Conservation (phyloP, 2,329 filamentous ascomycete species). For the Xenosphaeropsis pyriputrescens region DNA sequence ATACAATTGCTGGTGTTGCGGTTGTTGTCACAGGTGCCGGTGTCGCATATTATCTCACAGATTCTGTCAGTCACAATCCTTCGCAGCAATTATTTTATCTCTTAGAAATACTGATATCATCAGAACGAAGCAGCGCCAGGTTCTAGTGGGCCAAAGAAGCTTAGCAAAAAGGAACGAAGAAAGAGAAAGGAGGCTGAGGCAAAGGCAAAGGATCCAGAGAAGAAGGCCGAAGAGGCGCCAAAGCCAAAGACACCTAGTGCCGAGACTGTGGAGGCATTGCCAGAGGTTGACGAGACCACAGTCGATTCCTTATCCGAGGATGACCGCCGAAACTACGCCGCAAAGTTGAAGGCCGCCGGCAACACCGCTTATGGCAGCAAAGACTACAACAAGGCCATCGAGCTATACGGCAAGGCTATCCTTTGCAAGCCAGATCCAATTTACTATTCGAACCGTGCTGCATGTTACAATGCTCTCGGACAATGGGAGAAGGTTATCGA, state of each 20-base stretch:
- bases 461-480: slow-evolving; percentile 86
- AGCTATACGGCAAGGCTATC: slow-evolving; percentile 90
- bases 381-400: slow-evolving; percentile 86
- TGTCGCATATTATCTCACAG: slow-evolving; percentile 77
- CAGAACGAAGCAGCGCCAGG: no score
- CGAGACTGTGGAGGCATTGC: slow-evolving; percentile 51
- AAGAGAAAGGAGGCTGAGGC: slow-evolving; percentile 70
- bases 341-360: slow-evolving; percentile 84
- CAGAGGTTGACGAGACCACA: slow-evolving; percentile 45
- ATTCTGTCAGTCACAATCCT: slow-evolving; percentile 29
- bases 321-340: slow-evolving; percentile 74
- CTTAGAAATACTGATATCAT: slow-evolving; percentile 5
- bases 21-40: slow-evolving; percentile 84
- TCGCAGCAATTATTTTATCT: neutral
- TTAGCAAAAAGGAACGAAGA: slow-evolving; percentile 79
- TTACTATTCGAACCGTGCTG: slow-evolving; percentile 97
- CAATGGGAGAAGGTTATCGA: slow-evolving; percentile 95
- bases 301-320: slow-evolving; percentile 36
- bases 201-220: slow-evolving; percentile 61
- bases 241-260: slow-evolving; percentile 34
- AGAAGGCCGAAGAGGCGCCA: slow-evolving; percentile 46
- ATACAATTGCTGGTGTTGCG: slow-evolving; percentile 90
- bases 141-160: slow-evolving; percentile 38
- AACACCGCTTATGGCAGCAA: slow-evolving; percentile 95
- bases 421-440: slow-evolving; percentile 94